phyloP scores from a whole-genome alignment of 345 rosid genomes.

The Brassica nigra region DNA sequence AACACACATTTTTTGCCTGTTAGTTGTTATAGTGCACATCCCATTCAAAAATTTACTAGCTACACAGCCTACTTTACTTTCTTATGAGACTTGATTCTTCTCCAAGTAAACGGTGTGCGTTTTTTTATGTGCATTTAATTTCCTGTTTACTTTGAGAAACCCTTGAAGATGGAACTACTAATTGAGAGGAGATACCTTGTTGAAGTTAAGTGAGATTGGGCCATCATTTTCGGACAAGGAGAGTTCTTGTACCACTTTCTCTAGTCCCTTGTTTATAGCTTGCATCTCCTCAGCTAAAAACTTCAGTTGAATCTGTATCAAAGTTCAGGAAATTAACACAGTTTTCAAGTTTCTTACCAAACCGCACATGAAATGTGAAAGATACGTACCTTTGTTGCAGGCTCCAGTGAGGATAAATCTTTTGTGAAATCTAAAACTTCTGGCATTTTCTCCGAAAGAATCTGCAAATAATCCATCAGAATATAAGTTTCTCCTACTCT shows the following conservation, averaged over 20 bases:
- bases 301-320: constrained; percentile 81
- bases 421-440: constrained; percentile 79
- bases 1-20: background rate
- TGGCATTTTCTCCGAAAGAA: constrained; percentile 83
- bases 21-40: background rate
- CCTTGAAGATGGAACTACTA: constrained; percentile 1
- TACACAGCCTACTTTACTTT: background rate
- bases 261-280: constrained; percentile 93
- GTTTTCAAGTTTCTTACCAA: background rate
- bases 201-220: constrained; percentile 66
- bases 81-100: constrained; percentile 3
- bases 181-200: constrained; percentile 50
- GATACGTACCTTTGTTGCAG: constrained; percentile 67
- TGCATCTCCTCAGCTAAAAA: constrained; percentile 97
- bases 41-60: background rate
- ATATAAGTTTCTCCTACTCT: constrained; percentile 1
- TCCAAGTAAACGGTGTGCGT: background rate
- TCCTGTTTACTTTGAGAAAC: background rate
- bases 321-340: constrained; percentile 19
- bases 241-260: constrained; percentile 85
- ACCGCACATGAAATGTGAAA: background rate
- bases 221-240: constrained; percentile 87
- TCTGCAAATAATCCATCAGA: constrained; percentile 51
- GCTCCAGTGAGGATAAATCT: constrained; percentile 67
- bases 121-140: background rate